Conservation (phyloP, 2,329 filamentous ascomycete species). For the Capronia epimyces region DNA sequence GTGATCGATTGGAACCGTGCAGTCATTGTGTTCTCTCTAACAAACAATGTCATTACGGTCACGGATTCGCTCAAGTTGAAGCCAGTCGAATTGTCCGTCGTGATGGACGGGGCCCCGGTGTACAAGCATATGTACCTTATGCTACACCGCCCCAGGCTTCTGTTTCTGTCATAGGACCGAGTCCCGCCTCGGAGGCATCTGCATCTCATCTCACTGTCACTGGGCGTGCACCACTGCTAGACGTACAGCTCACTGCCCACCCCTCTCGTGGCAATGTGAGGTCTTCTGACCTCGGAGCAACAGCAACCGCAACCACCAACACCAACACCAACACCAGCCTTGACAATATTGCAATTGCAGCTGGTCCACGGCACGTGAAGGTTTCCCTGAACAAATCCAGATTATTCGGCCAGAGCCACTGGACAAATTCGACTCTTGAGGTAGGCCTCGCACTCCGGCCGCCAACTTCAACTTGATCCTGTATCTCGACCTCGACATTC, state of each 20-base stretch:
- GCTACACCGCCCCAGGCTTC: not conserved
- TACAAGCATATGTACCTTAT: not conserved
- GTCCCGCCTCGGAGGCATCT: slow-evolving; percentile 1
- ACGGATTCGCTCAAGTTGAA: not conserved
- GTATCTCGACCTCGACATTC: too few species aligned
- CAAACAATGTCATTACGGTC: slow-evolving; percentile 21
- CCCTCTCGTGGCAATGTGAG: not conserved
- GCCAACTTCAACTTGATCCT: too few species aligned
- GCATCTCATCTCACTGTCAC: not conserved
- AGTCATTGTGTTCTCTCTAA: slow-evolving; percentile 25
- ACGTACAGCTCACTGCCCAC: not conserved
- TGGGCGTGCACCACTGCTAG: not conserved
- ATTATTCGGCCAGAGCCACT: slow-evolving; percentile 29
- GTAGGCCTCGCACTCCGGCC: slow-evolving; percentile 10
- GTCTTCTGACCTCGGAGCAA: not conserved
- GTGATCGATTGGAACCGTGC: slow-evolving; percentile 30
- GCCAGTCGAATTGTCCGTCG: not conserved
- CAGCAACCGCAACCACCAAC: too few species aligned
- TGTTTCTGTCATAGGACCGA: not conserved
- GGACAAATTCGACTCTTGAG: slow-evolving; percentile 27
- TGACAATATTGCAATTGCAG: not conserved
- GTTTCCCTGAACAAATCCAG: slow-evolving; percentile 26
- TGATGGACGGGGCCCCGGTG: not conserved
- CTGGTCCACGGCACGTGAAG: not conserved
- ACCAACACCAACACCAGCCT: not conserved